Conservation (phyloP, 208 protist species). For the Trypanosoma cruzi region DNA sequence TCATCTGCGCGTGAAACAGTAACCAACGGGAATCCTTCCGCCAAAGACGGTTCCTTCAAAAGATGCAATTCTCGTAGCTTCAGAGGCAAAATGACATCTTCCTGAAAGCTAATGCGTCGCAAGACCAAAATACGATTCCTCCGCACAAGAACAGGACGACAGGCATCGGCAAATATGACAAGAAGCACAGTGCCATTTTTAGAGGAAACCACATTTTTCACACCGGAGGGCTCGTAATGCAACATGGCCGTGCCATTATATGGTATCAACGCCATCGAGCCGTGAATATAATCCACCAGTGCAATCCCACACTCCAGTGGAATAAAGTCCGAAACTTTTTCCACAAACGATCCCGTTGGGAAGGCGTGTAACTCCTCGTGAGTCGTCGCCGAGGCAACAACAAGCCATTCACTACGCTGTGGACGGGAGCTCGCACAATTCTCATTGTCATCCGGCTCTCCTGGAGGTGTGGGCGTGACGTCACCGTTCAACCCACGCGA, state of each 20-base stretch:
- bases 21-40: not conserved
- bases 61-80: constrained; percentile 10
- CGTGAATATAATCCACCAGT: constrained; percentile 28
- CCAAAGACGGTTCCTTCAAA: constrained; percentile 16
- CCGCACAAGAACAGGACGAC: constrained; percentile 23
- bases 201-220: constrained; percentile 23
- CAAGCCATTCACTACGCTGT: constrained; percentile 33
- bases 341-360: constrained; percentile 12
- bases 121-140: constrained; percentile 19
- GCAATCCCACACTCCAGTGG: constrained; percentile 27
- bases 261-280: constrained; percentile 14
- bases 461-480: not conserved
- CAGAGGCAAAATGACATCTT: constrained; percentile 24
- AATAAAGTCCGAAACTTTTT: constrained; percentile 23
- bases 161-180: constrained; percentile 18
- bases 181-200: constrained; percentile 22
- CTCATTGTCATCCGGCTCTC: not conserved
- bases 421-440: not conserved
- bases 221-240: constrained; percentile 19
- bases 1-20: not conserved
- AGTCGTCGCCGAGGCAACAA: constrained; percentile 26
- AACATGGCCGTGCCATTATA: constrained; percentile 21
- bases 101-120: constrained; percentile 24
- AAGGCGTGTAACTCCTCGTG: constrained; percentile 30
- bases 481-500: not conserved